A percentile compares a stretch with the other conserved stretches of the same genome.
phyloP scores from a whole-genome alignment of 2,329 filamentous ascomycete species.

The Fusarium mundagurra region DNA sequence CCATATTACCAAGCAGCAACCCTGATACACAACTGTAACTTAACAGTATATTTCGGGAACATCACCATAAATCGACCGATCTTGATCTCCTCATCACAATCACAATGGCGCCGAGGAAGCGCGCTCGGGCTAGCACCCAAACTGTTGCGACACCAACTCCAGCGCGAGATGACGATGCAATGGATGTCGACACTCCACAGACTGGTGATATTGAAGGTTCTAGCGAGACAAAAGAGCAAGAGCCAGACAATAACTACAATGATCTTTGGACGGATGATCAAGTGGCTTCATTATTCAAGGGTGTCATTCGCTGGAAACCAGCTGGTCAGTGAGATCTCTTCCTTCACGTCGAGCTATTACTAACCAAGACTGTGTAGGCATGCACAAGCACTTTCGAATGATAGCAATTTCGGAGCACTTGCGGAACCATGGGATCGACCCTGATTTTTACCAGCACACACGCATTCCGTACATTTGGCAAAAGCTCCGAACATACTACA shows the following conservation, averaged over 20 bases:
- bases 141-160: constrained; percentile 67
- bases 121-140: constrained; percentile 64
- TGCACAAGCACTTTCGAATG: constrained; percentile 95
- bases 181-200: constrained; percentile 67
- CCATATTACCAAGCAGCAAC: neutral
- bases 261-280: constrained; percentile 97
- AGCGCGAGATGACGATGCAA: constrained; percentile 66
- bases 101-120: constrained; percentile 76
- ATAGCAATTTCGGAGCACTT: constrained; percentile 84
- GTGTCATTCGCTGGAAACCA: constrained; percentile 94
- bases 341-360: neutral
- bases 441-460: constrained; percentile 77
- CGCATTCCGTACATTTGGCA: constrained; percentile 91
- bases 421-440: constrained; percentile 81
- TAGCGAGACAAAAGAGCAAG: constrained; percentile 36
- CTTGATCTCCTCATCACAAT: neutral
- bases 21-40: neutral
- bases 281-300: constrained; percentile 91
- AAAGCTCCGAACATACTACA: constrained; percentile 85
- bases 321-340: constrained; percentile 67
- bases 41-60: neutral
- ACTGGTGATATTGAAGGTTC: constrained; percentile 57
- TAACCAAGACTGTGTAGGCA: constrained; percentile 62
- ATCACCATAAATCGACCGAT: neutral
- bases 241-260: constrained; percentile 48